phyloP scores from a whole-genome alignment of 768 basidiomycete species.

The Calocera cornea region DNA sequence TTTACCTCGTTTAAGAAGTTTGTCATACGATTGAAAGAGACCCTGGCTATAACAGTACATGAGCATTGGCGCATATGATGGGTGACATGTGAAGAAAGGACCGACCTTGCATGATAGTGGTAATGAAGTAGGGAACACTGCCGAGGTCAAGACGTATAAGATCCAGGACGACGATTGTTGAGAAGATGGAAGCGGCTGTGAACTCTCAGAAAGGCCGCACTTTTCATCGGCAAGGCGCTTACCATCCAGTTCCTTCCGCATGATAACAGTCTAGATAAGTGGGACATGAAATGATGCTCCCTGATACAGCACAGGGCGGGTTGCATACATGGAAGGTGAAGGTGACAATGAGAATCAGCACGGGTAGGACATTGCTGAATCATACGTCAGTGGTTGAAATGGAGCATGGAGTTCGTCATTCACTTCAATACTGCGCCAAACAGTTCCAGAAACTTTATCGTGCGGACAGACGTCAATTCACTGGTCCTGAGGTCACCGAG shows the following conservation, averaged over 20 bases:
- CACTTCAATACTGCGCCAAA: slow-evolving; percentile 34
- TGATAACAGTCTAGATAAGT: slow-evolving; percentile 24
- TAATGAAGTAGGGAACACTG: slow-evolving; percentile 23
- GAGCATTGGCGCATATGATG: neutral
- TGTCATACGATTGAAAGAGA: slow-evolving; percentile 48
- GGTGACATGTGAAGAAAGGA: neutral
- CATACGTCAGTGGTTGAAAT: neutral
- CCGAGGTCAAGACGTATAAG: slow-evolving; percentile 41
- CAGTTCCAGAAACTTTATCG: slow-evolving; percentile 39
- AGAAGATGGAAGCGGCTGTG: slow-evolving; percentile 33
- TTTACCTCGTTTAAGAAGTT: slow-evolving; percentile 27
- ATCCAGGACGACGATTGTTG: slow-evolving; percentile 48
- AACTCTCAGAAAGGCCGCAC: slow-evolving; percentile 31
- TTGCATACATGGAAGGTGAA: slow-evolving; percentile 41
- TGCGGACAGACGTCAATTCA: slow-evolving; percentile 44
- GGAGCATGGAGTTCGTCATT: slow-evolving; percentile 10
- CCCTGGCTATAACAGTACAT: slow-evolving; percentile 32
- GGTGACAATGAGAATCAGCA: slow-evolving; percentile 51
- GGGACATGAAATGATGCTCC: neutral
- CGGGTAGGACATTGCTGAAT: slow-evolving; percentile 43
- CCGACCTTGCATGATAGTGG: slow-evolving; percentile 18
- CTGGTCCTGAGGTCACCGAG: slow-evolving; percentile 45
- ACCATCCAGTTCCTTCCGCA: slow-evolving; percentile 28
- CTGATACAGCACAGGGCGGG: neutral
- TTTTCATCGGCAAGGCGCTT: slow-evolving; percentile 12